Conservation (phyloP, 805 yeast species). For the Wickerhamomyces silvicola region DNA sequence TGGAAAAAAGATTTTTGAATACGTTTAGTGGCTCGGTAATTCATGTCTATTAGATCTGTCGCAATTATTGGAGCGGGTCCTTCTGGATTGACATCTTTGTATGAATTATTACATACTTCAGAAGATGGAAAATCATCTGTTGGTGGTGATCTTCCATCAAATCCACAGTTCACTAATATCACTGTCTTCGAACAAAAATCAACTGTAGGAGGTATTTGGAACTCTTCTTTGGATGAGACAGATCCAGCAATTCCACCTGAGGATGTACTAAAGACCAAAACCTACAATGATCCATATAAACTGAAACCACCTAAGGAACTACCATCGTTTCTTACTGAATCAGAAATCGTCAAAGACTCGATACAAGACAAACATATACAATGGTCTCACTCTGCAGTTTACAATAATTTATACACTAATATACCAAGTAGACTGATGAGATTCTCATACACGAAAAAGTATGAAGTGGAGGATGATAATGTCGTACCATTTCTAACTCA, state of each 20-base stretch:
- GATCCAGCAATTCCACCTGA: conserved; percentile 22
- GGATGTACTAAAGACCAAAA: conserved; percentile 24
- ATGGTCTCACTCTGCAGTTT: conserved; percentile 31
- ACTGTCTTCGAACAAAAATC: conserved; percentile 35
- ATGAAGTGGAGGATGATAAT: too few relatives aligned
- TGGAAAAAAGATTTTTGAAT: too few relatives aligned
- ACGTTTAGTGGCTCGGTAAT: too few relatives aligned
- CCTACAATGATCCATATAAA: conserved; percentile 28
- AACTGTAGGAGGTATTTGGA: conserved; percentile 37
- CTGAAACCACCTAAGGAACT: conserved; percentile 23
- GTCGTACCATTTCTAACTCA: conserved; percentile 31
- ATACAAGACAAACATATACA: conserved; percentile 27
- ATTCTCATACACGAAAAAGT: conserved; percentile 27
- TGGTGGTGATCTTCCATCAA: not conserved
- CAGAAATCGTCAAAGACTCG: too few relatives aligned
- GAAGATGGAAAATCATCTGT: conserved; percentile 23
- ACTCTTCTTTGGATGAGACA: conserved; percentile 9
- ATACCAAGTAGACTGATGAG: conserved; percentile 29
- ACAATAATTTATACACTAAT: conserved; percentile 29
- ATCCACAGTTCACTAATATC: conserved; percentile 28
- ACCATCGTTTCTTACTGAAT: too few relatives aligned
- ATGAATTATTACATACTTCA: conserved; percentile 23
- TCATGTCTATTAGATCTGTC: too few relatives aligned
- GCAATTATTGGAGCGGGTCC: conserved; percentile 31
- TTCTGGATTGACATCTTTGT: conserved; percentile 26